Evolutionary conservation across 192 early-diverging fungal species (phyloP).

Genomic region (Physocladia obscura): DNA sequence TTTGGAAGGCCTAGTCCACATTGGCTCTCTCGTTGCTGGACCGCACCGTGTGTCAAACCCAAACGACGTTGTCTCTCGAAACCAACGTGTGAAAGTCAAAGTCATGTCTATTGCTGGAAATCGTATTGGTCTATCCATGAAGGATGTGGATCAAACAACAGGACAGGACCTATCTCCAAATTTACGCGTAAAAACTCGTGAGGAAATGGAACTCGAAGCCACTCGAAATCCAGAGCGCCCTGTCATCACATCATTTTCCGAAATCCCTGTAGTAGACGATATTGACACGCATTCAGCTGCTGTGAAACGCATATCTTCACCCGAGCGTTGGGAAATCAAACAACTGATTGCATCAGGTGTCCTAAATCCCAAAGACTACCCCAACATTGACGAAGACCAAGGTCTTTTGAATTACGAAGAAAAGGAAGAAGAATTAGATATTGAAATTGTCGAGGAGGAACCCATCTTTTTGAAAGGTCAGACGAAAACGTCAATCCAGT

Average conservation of each 20-base stretch:
- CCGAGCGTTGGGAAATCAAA: conserved; percentile 96
- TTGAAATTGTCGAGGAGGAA: conserved; percentile 94
- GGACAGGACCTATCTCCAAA: conserved; percentile 86
- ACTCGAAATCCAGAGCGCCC: conserved; percentile 72
- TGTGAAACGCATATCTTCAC: conserved; percentile 85
- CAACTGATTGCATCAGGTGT: conserved; percentile 96
- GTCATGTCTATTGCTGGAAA: conserved; percentile 87
- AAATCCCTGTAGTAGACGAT: conserved; percentile 42
- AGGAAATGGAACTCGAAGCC: conserved; percentile 63
- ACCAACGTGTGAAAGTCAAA: conserved; percentile 88
- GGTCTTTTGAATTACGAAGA: conserved; percentile 80
- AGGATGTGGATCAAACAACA: conserved; percentile 92
- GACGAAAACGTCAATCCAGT: conserved; percentile 74
- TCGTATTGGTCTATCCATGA: conserved; percentile 86
- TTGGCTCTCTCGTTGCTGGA: conserved; percentile 68
- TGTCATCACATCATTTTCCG: conserved; percentile 49
- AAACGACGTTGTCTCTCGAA: conserved; percentile 80
- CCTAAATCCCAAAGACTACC: conserved; percentile 79
- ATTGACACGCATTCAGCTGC: conserved; percentile 30
- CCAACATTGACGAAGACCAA: conserved; percentile 84
- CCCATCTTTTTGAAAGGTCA: conserved; percentile 94
- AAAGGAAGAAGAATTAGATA: conserved; percentile 92
- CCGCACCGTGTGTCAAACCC: conserved; percentile 71
- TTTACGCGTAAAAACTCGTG: conserved; percentile 63
- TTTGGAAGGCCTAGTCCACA: conserved; percentile 89